phyloP scores from a whole-genome alignment of 441 rosid species.

The Geranium incanum region DNA sequence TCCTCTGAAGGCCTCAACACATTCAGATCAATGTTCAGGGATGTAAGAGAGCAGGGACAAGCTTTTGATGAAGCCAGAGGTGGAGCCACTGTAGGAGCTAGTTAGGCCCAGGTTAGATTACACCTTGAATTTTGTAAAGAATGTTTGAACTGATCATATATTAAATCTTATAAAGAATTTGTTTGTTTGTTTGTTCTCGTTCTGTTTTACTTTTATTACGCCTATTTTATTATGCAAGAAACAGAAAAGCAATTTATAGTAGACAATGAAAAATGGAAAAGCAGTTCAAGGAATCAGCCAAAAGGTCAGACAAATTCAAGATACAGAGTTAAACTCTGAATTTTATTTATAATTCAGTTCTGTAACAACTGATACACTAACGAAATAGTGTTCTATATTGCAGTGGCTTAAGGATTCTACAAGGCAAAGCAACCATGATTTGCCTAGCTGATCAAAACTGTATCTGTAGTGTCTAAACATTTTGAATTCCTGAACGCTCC shows the following conservation, averaged over 20 bases:
- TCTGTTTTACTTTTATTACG: not conserved
- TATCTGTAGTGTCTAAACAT: not conserved
- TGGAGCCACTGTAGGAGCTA: constrained; percentile 3
- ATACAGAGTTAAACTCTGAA: not conserved
- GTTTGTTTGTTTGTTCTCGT: not conserved
- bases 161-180: not conserved
- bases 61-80: constrained; percentile 26
- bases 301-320: no score
- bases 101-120: constrained; percentile 1
- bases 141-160: not conserved
- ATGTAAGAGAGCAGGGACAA: constrained; percentile 75
- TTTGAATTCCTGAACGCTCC: not conserved
- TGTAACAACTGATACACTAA: not conserved
- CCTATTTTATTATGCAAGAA: not conserved
- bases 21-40: constrained; percentile 80
- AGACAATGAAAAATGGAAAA: not conserved
- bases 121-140: constrained; percentile 1
- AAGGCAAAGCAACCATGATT: constrained; percentile 2
- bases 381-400: not conserved
- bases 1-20: constrained; percentile 78
- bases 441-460: not conserved
- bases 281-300: not conserved
- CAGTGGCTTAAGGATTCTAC: not conserved
- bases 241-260: not conserved
- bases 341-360: not conserved